Conservation (phyloP, 805 yeast species). For the Wickerhamiella musiphila region DNA sequence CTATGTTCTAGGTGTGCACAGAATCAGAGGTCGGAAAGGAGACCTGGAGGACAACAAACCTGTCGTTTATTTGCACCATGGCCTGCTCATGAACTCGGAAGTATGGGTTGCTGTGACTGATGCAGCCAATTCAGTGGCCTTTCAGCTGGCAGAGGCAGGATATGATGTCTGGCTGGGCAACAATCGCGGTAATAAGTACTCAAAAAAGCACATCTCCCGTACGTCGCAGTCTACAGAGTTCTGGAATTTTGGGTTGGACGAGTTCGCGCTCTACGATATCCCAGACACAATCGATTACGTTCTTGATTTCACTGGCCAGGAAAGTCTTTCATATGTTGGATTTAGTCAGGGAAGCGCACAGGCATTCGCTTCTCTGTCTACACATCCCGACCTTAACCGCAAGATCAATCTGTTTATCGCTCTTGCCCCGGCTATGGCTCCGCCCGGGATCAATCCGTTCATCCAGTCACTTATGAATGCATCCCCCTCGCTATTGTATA, state of each 20-base stretch:
- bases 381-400: slow-evolving; percentile 41
- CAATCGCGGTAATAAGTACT: slow-evolving; percentile 84
- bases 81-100: slow-evolving; percentile 77
- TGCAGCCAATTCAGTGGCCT: slow-evolving; percentile 46
- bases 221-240: slow-evolving; percentile 33
- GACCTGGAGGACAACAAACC: slow-evolving; percentile 12
- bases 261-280: slow-evolving; percentile 78
- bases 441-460: slow-evolving; percentile 63
- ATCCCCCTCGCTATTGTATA: slow-evolving; percentile 53
- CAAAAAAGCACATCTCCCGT: slow-evolving; percentile 50
- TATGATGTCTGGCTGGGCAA: slow-evolving; percentile 93
- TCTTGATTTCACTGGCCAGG: slow-evolving; percentile 30
- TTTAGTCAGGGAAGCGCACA: slow-evolving; percentile 93
- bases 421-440: slow-evolving; percentile 87
- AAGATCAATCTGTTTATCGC: slow-evolving; percentile 49
- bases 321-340: slow-evolving; percentile 53
- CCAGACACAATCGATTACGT: slow-evolving; percentile 71
- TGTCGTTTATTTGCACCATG: slow-evolving; percentile 78
- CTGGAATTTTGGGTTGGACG: slow-evolving; percentile 87
- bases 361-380: slow-evolving; percentile 64
- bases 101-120: slow-evolving; percentile 45
- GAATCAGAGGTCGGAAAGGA: slow-evolving; percentile 26
- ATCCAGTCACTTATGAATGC: slow-evolving; percentile 59
- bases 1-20: slow-evolving; percentile 57
- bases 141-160: slow-evolving; percentile 60